Evolutionary conservation across 1,284 basidiomycete genomes (phyloP), one percentile per base, ranked within the genome.

Genomic region (Fomitopsis schrenkii): DNA sequence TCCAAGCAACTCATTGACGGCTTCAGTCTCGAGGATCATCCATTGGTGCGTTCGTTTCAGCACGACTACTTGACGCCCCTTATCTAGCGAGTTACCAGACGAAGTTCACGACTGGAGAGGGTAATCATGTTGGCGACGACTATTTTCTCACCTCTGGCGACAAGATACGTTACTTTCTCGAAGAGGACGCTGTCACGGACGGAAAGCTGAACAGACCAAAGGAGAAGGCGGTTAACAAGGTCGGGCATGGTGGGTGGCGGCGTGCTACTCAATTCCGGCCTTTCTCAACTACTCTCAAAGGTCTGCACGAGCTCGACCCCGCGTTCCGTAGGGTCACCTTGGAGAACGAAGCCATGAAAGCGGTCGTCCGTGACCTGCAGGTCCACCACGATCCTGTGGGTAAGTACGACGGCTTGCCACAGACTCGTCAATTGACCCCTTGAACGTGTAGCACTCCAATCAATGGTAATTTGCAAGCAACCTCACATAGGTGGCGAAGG

Each of bases 391-490:
- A 94, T 74, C 95, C 95, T 12, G 83, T 89, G 28, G 92, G 92
- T 91, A 59, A 64, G 80, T 42, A 33, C 48, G 15, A 2, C n/a
- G 10, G 26, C 26, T 28, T 15, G 22, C 26, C 10, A 26, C 9
- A 5, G 30, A 8, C 30, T 33, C 30, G 30, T 33, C 14, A 33
- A 50, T 9, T 22, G 28, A 5, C 28, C 22, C 22, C 10, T 33
- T 9, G 48, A 17, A 2, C 48, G 1, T 50, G 22, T 70, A 87
- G 94, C 95, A 5, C 77, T 98, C 58, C 97, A 99, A 74, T 93
- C 90, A 17, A 98, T 98, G 97, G 82, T 98, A 26, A 96, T 97
- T 60, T 93, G 88, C 69, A 96, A 97, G 74, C 93, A 95, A 71
- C 87, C 91, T 2, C 80, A 87, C 59, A 95, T 97, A 35, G 95